phyloP scores from a whole-genome alignment of 805 yeast species.

The Candida dendrica region DNA sequence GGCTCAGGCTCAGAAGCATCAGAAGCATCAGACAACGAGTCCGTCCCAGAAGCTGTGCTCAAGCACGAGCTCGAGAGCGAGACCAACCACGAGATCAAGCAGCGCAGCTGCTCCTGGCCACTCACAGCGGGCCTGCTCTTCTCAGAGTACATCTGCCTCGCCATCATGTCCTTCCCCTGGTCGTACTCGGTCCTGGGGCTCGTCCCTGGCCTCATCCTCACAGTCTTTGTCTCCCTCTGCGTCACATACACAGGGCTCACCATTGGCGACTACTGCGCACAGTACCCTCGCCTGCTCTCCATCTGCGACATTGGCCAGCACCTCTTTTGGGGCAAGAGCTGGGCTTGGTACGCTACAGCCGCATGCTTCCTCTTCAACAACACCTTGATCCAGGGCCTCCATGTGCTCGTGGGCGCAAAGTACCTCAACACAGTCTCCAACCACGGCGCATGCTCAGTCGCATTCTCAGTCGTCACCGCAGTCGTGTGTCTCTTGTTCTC shows the following conservation, averaged over 20 bases:
- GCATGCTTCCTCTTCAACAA: slow-evolving; percentile 47
- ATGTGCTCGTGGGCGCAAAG: slow-evolving; percentile 53
- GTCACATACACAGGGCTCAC: slow-evolving; percentile 50
- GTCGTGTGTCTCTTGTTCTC: slow-evolving; percentile 44
- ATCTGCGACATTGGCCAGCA: slow-evolving; percentile 56
- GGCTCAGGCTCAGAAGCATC: no score
- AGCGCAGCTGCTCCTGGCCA: slow-evolving; percentile 49
- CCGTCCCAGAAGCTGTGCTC: slow-evolving; percentile 10
- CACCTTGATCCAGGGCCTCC: slow-evolving; percentile 51
- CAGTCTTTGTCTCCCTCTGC: slow-evolving; percentile 41
- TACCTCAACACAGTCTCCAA: slow-evolving; percentile 48
- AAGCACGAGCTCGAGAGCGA: slow-evolving; percentile 17
- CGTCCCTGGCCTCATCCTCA: slow-evolving; percentile 50
- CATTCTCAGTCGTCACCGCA: slow-evolving; percentile 41
- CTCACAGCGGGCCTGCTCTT: slow-evolving; percentile 53
- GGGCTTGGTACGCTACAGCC: slow-evolving; percentile 55
- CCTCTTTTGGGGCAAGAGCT: slow-evolving; percentile 40
- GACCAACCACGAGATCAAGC: slow-evolving; percentile 30
- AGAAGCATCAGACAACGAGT: slow-evolving; percentile 1
- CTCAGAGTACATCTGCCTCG: slow-evolving; percentile 54
- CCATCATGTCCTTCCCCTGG: slow-evolving; percentile 64
- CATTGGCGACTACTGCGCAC: slow-evolving; percentile 46
- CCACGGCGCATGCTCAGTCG: slow-evolving; percentile 45
- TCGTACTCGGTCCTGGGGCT: slow-evolving; percentile 53
- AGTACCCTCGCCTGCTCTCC: slow-evolving; percentile 42